A percentile compares a stretch with the other conserved stretches of the same genome.
Conservation (phyloP, 768 basidiomycete species). For the Udeniomyces megalosporus region DNA sequence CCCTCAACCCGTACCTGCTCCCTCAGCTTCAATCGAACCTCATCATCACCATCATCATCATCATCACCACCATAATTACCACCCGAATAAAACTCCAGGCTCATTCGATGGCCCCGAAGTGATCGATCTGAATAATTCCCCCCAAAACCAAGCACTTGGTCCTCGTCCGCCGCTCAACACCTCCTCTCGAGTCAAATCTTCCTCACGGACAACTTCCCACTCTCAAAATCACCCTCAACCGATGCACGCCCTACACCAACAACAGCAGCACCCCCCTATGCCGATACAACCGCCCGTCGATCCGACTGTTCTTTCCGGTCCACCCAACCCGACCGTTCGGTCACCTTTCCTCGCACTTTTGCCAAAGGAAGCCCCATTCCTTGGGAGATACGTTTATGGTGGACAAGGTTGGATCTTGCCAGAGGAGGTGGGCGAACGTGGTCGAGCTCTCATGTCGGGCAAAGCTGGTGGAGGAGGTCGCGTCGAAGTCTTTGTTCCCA, state of each 20-base stretch:
- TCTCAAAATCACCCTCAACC: background rate
- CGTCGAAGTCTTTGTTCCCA: constrained; percentile 12
- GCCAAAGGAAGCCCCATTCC: background rate
- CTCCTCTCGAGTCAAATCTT: background rate
- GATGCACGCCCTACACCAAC: too few relatives aligned
- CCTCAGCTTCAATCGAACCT: background rate
- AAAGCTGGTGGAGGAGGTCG: background rate
- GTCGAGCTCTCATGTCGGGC: background rate
- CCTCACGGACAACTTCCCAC: background rate
- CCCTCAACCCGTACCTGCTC: too few relatives aligned
- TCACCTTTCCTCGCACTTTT: constrained; percentile 4
- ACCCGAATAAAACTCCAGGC: background rate
- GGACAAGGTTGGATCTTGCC: constrained; percentile 11
- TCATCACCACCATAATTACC: background rate
- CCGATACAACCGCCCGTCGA: background rate
- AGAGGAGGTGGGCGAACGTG: background rate
- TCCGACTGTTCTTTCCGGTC: background rate
- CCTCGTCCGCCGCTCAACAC: background rate
- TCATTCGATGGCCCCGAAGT: background rate
- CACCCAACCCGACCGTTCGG: constrained; percentile 9
- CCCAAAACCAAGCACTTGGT: too few relatives aligned
- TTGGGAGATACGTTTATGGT: constrained; percentile 10
- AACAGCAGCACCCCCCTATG: background rate
- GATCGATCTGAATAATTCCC: background rate
- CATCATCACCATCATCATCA: background rate